These are phyloP conservation scores for Neofusicoccum laricinum DNA, from an alignment of 2,329 filamentous ascomycete genomes.

Conservation along the genomic window DNA sequence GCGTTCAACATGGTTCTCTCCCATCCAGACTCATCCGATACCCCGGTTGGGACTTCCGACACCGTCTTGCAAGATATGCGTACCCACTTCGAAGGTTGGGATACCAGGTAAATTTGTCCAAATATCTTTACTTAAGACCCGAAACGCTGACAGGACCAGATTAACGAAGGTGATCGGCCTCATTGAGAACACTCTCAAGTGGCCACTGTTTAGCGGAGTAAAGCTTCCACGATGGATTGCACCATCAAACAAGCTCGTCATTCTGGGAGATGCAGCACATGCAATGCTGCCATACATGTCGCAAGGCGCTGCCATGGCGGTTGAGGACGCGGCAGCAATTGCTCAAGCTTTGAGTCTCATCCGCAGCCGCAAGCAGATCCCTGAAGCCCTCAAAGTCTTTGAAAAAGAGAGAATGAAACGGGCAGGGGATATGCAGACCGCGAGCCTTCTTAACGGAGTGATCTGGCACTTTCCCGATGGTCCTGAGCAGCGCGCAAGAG, in stretches of 20 bases:
- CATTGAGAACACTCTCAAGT: slow-evolving; percentile 23
- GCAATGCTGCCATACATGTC: slow-evolving; percentile 25
- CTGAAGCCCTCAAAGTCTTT: slow-evolving; percentile 35
- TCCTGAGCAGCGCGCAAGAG: slow-evolving; percentile 22
- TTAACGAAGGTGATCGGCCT: slow-evolving; percentile 29
- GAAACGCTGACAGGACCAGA: slow-evolving; percentile 16
- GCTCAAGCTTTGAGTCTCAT: slow-evolving; percentile 42
- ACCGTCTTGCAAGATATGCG: slow-evolving; percentile 61
- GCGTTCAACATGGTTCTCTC: slow-evolving; percentile 65
- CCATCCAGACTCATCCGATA: slow-evolving; percentile 58
- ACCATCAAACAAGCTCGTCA: slow-evolving; percentile 18
- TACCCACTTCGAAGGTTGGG: slow-evolving; percentile 58
- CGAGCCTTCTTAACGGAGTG: slow-evolving; percentile 45
- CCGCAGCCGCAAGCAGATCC: slow-evolving; percentile 24
- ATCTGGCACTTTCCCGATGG: slow-evolving; percentile 43
- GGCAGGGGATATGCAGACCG: slow-evolving; percentile 42
- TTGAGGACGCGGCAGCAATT: slow-evolving; percentile 66
- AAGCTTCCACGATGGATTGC: slow-evolving; percentile 21
- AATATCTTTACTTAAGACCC: background rate
- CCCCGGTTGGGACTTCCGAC: slow-evolving; percentile 47
- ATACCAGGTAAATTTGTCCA: slow-evolving; percentile 40
- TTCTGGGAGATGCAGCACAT: slow-evolving; percentile 25
- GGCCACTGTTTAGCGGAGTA: slow-evolving; percentile 21
- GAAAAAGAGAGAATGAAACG: slow-evolving; percentile 36
- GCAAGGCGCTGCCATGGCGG: slow-evolving; percentile 57